These are phyloP conservation scores for Apiotrichum gracile DNA, from an alignment of 1,284 basidiomycete species.

Conservation along the genomic window DNA sequence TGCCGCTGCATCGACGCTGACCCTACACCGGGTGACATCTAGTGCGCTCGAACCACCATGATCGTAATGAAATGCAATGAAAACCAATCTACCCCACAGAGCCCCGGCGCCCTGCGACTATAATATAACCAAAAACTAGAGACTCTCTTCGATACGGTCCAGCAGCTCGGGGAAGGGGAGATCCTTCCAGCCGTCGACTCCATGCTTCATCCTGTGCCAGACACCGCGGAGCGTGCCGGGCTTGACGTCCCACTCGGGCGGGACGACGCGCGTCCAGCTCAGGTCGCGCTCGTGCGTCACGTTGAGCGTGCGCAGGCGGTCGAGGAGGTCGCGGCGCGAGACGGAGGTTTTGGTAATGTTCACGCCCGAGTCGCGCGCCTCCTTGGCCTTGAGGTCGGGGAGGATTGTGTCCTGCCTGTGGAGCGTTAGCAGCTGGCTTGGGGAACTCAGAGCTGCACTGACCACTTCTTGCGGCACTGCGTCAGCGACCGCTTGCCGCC, in stretches of 20 bases:
- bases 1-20: no score
- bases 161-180: constrained; percentile 6
- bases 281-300: constrained; percentile 10
- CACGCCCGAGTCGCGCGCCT: neutral
- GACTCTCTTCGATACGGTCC: neutral
- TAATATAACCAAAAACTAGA: neutral
- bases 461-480: constrained; percentile 34
- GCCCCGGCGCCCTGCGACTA: no score
- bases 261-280: constrained; percentile 5
- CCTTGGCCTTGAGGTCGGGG: constrained; percentile 3
- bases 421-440: no score
- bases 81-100: no score
- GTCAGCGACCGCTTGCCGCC: constrained; percentile 19
- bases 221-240: constrained; percentile 1
- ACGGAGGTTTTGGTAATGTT: constrained; percentile 1
- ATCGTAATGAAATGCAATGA: no score
- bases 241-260: constrained; percentile 1
- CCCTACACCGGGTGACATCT: no score
- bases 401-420: constrained; percentile 9
- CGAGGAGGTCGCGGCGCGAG: constrained; percentile 1
- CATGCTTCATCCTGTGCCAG: constrained; percentile 5
- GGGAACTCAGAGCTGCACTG: no score
- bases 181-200: neutral
- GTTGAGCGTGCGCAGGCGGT: constrained; percentile 1
- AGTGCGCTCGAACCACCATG: no score